Base-by-base conservation (phyloP, 345 rosid species). In the Hypericum perforatum region DNA sequence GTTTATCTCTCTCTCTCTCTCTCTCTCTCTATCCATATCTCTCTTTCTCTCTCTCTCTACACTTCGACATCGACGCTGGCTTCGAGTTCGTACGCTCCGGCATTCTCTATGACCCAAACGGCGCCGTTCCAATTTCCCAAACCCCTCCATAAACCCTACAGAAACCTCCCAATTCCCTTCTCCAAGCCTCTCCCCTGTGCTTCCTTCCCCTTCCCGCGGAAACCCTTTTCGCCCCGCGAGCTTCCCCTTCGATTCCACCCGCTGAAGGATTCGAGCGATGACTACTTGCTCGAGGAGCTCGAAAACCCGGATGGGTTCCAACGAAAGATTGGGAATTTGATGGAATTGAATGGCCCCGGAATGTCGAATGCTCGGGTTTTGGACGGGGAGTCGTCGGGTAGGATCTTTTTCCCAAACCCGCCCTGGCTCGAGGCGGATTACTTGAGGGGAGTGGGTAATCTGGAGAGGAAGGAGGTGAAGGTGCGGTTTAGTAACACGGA, bases 401-500 rank as follows among this genome's bases (percentile, higher is more conserved):
- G 78, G 48, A 45, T 82, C 22, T 79, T 82, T 64, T 61, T 79
- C 63, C 82, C 75, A 57, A 86, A 84, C 72, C 84, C 96, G 32
- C 89, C 92, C 2, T 91, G 95, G 98, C 66, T 81, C 66, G 78
- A 88, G 39, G 66, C 95, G n/a, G 68, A 82, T 37, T 76, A 82
- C 62, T 55, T 78, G 5, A 84, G 79, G 65, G 85, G 82, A 62
- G 56, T 78, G 54, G 77, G 63, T 60, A 81, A 65, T 63, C 65
- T 60, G 62, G 65, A 71, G 43, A 41, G 67, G 52, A 69, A 65
- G 63, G 73, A 69, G 40, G 41, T 80, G 52, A 82, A 68, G 70
- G 14, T 79, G 50, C 80, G 82, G 74, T 58, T 55, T 5, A 66
- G 68, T 12, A 79, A 89, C 45, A 80, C 82, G 36, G 82, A 80